A percentile compares a stretch with the other conserved stretches of the same genome.
Conservation (phyloP, 257 asterid species). For the Nicotiana attenuata region DNA sequence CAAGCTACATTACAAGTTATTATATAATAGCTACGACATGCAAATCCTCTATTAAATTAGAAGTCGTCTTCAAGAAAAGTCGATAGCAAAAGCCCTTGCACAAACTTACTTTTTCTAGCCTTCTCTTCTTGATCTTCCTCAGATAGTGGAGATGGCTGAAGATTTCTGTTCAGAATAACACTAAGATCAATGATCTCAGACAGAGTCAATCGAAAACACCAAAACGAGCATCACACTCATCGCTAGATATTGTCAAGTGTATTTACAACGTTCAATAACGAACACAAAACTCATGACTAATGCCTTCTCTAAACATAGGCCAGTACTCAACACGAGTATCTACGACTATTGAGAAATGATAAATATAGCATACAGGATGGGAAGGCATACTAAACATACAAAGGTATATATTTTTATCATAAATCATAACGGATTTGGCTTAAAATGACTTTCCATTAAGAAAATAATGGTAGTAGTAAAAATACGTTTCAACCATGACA, state of each 20-base stretch:
- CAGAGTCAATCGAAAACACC: not conserved
- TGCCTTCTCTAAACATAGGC: not conserved
- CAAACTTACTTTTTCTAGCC: slow-evolving; percentile 54
- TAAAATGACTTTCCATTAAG: not conserved
- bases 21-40: not conserved
- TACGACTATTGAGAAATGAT: not conserved
- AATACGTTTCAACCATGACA: not conserved
- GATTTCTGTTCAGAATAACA: slow-evolving; percentile 21
- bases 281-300: not conserved
- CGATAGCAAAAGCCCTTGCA: slow-evolving; percentile 61
- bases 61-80: slow-evolving; percentile 53
- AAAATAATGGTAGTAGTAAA: not conserved
- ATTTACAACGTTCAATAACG: not conserved
- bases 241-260: not conserved
- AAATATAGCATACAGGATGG: not conserved
- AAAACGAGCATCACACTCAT: not conserved
- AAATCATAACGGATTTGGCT: not conserved
- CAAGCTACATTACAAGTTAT: not conserved
- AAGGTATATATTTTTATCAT: not conserved
- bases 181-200: not conserved
- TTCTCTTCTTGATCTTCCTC: slow-evolving; percentile 70
- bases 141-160: slow-evolving; percentile 33
- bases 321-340: not conserved
- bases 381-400: not conserved
- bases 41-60: slow-evolving; percentile 21